Percentiles rank a stretch among this genome's conserved stretches.
Evolutionary conservation across 768 basidiomycete genomes (phyloP).

Genomic region (Rhizopogon salebrosus): DNA sequence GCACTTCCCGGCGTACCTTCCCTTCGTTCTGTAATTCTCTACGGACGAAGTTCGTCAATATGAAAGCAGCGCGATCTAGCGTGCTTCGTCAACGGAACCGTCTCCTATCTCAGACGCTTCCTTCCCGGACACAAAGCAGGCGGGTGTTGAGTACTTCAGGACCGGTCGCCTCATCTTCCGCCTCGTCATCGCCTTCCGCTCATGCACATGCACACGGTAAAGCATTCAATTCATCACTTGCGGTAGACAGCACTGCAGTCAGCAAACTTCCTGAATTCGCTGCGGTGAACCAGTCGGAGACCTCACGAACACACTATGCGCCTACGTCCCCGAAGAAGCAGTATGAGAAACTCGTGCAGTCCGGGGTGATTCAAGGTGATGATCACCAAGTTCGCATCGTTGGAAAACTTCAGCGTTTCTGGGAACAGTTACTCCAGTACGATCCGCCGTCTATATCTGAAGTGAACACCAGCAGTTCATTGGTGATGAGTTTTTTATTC

Average conservation of each 20-base stretch:
- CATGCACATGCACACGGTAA: not conserved
- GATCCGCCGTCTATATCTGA: conserved; percentile 60
- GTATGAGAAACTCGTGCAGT: conserved; percentile 44
- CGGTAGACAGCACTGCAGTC: not conserved
- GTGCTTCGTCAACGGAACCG: not conserved
- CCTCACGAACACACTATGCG: not conserved
- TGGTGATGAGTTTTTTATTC: conserved; percentile 22
- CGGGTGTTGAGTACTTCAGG: not conserved
- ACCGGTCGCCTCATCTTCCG: not conserved
- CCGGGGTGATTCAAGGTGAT: conserved; percentile 63
- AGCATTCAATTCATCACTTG: conserved; percentile 1
- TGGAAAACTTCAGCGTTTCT: conserved; percentile 72
- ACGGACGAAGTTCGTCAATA: not conserved
- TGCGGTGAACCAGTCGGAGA: not conserved
- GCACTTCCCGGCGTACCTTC: not conserved
- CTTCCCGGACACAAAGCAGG: not conserved
- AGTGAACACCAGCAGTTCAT: conserved; percentile 22
- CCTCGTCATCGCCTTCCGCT: not conserved
- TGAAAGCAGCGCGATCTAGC: not conserved
- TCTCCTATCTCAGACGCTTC: not conserved
- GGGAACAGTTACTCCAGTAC: conserved; percentile 68
- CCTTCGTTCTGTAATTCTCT: not conserved
- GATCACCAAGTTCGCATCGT: conserved; percentile 83
- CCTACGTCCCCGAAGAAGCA: conserved; percentile 25
- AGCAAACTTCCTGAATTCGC: not conserved